Evolutionary conservation across 2,329 filamentous ascomycete genomes (phyloP).

Genomic region (Diaporthe amygdali): DNA sequence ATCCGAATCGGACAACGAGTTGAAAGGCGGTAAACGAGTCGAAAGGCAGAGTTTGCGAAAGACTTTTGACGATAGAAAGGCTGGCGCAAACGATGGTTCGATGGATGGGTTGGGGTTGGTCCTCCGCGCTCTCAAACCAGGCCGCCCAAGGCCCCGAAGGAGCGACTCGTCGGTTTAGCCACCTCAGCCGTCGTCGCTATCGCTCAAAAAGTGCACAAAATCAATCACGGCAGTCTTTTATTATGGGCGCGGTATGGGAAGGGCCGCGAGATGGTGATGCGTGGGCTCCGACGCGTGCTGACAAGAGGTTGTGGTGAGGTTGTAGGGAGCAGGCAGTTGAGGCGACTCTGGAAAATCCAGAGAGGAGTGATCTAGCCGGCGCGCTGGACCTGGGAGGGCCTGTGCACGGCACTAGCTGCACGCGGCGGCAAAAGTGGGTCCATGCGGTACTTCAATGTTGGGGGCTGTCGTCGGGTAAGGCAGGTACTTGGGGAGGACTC

Average conservation of each 20-base stretch:
- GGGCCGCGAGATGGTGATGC: conserved; percentile 38
- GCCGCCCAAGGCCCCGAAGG: conserved; percentile 43
- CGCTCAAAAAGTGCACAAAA: conserved; percentile 40
- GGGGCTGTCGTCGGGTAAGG: background rate
- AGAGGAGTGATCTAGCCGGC: conserved; percentile 22
- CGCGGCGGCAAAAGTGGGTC: background rate
- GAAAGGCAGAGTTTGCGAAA: conserved; percentile 21
- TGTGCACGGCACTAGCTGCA: background rate
- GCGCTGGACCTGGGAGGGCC: background rate
- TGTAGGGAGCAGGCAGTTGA: conserved; percentile 37
- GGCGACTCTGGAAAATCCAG: conserved; percentile 29
- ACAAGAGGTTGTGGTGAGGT: conserved; percentile 43
- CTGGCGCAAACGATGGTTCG: conserved; percentile 16
- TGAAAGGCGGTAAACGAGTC: conserved; percentile 12
- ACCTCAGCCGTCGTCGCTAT: conserved; percentile 50
- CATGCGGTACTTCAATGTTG: background rate
- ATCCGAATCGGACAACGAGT: background rate
- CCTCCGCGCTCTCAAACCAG: conserved; percentile 35
- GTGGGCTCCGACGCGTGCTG: conserved; percentile 59
- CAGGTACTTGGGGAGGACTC: background rate
- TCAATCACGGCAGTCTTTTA: conserved; percentile 41
- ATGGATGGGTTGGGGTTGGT: conserved; percentile 22
- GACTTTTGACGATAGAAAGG: background rate
- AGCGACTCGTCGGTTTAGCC: conserved; percentile 36
- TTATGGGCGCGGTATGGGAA: conserved; percentile 40